Base-by-base conservation (phyloP, 2,329 filamentous ascomycete genomes). In the Penicillium sp. region DNA sequence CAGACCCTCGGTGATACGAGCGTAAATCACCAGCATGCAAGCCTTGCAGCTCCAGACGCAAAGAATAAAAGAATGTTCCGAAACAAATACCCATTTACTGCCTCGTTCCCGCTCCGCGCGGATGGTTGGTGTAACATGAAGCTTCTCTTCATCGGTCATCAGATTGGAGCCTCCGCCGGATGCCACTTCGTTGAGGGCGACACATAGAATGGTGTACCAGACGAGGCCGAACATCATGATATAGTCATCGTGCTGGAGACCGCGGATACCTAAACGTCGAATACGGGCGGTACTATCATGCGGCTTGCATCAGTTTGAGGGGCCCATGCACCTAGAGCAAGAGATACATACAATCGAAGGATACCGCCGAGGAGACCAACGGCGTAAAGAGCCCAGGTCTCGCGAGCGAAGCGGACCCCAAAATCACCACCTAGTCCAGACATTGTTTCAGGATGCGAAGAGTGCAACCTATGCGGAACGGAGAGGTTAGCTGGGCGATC, bases 31-130 rank as follows among this genome's bases (percentile, higher is more conserved):
- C 58, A 82, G 66, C 64, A 83, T 74, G 60, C 79, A 81, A 23
- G 75, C 69, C 57, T 83, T 84, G 57, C 80, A 71, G 15, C 74
- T 65, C 79, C 80, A 84, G 29, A 75, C 65, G 4, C 69, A 66
- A n/a, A 83, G 72, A 16, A 85, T 73, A 72, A 88, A 86, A 61
- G 80, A 78, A 67, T 85, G 76, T 58, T 87, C 84, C 2, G 82
- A 80, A 8, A 85, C 78, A 34, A 85, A 73, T 0, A 85, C 83
- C 72, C 83, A 79, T 74, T 86, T 86, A 42, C 81, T 85, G 10
- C 84, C 84, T 34, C 66, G 70, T 0, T 72, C 65, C 45, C 81
- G 72, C 29, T 74, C 69, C 3, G 57, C 60, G 43, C 78, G 74
- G 33, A 73, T 74, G 0, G 70, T 56, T 0, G 77, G 72, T 0